Evolutionary conservation across 495 filamentous ascomycete species (phyloP), one percentile per base, ranked within the genome.

Genomic region (Podospora fimiseda): DNA sequence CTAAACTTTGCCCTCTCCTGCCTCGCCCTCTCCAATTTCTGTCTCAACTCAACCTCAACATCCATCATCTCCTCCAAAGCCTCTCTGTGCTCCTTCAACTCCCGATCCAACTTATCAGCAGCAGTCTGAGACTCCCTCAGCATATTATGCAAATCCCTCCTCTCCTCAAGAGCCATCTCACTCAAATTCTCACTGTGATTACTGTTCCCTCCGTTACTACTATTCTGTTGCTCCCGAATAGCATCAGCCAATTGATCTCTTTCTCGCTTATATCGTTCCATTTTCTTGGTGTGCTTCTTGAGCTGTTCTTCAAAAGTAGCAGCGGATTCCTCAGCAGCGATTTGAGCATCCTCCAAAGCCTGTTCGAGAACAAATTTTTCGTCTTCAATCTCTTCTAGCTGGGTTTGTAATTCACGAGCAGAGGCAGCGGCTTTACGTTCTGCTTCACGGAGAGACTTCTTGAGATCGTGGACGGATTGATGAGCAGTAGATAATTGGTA

Each of bases 361-460:
- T 72, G 60, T 62, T 92, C 88, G 11, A 95, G 76, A 0, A 85
- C 89, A 18, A 94, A 84, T 68, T 93, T 94, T 18, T 88, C 84
- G 67, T 96, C 90, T 67, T 92, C 91, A 11, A 95, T 72, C 62
- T 95, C 89, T 63, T 95, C 89, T 40, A 95, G 66, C 3, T 86
- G 90, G 48, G 86, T 81, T 44, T 90, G 80, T 30, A 95, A 83
- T 43, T 95, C 80, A 2, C 80, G 84, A 66, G 93, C 89, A 53
- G 91, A 78, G 1, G 89, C 90, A 11, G 94, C 71, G 0, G 89
- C 86, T 19, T 88, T 92, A 64, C 84, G 80, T 64, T 95, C 91
- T 8, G 60, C 62, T 2, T 68, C 67, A 19, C 64, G 60, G 5
- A 73, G 61, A 13, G 70, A 60, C 48, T 67, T 70, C 47, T 80